A percentile compares a stretch with the other conserved stretches of the same genome.
phyloP scores from a whole-genome alignment of 2,329 filamentous ascomycete species.

The Pseudonectria foliicola region DNA sequence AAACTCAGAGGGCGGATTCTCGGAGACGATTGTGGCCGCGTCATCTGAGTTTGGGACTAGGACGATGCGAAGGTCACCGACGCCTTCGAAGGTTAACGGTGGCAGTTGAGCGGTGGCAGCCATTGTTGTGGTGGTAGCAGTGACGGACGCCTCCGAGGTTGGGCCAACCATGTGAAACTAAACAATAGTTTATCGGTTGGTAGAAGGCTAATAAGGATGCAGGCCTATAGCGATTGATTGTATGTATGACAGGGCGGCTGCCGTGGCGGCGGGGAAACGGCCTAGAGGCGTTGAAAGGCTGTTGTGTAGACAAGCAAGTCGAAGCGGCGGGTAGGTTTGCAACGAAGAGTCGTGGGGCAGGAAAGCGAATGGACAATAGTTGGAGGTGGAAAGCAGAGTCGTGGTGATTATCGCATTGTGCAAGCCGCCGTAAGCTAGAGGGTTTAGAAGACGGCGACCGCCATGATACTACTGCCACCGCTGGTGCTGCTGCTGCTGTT shows the following conservation, averaged over 20 bases:
- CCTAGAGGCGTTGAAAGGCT: background rate
- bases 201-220: conserved; percentile 4
- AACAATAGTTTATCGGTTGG: background rate
- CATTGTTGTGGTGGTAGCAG: conserved; percentile 17
- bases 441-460: conserved; percentile 15
- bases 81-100: conserved; percentile 22
- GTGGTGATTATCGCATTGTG: conserved; percentile 19
- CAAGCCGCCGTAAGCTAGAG: conserved; percentile 14
- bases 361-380: conserved; percentile 13
- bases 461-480: conserved; percentile 13
- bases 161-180: conserved; percentile 16
- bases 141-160: conserved; percentile 17
- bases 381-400: conserved; percentile 15
- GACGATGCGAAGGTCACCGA: conserved; percentile 23
- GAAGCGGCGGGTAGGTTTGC: too few relatives aligned
- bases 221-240: conserved; percentile 7
- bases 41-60: conserved; percentile 21
- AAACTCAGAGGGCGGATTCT: conserved; percentile 7
- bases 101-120: conserved; percentile 24
- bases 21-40: conserved; percentile 4
- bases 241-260: conserved; percentile 9
- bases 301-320: too few relatives aligned
- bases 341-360: conserved; percentile 10
- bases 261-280: conserved; percentile 5
- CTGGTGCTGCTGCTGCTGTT: too few relatives aligned